These are phyloP conservation scores for Acer yangbiense DNA, from an alignment of 345 rosid genomes.

Conservation along the genomic window DNA sequence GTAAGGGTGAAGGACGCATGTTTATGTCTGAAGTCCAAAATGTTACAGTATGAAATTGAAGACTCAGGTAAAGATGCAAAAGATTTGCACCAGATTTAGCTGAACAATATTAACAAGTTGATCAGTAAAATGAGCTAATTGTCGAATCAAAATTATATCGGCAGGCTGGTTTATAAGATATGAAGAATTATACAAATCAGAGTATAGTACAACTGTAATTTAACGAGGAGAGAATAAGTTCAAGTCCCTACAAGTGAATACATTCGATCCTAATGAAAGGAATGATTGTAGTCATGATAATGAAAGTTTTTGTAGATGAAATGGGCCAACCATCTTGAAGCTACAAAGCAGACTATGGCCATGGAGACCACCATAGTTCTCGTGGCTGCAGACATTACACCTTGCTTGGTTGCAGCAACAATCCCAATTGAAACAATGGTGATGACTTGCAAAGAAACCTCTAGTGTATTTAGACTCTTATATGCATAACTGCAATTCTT, in stretches of 20 bases:
- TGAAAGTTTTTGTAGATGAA: slow-evolving; percentile 73
- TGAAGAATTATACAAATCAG: background rate
- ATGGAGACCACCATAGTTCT: slow-evolving; percentile 44
- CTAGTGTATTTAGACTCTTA: slow-evolving; percentile 55
- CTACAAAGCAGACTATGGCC: slow-evolving; percentile 61
- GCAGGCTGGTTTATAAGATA: background rate
- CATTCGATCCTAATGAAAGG: slow-evolving; percentile 27
- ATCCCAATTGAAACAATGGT: slow-evolving; percentile 54
- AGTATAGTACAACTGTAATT: too few species aligned
- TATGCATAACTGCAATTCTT: slow-evolving; percentile 67
- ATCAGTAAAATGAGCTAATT: background rate
- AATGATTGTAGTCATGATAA: slow-evolving; percentile 77
- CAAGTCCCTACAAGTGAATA: background rate
- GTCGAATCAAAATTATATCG: too few species aligned
- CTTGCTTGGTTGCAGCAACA: slow-evolving; percentile 53
- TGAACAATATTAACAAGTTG: background rate
- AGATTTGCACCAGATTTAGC: background rate
- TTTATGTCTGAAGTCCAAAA: too few species aligned
- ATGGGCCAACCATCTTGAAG: slow-evolving; percentile 72
- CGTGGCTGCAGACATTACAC: slow-evolving; percentile 36
- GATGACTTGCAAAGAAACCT: slow-evolving; percentile 58
- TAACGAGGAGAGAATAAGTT: background rate
- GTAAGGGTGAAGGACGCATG: too few species aligned
- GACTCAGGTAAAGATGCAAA: background rate
- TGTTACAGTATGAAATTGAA: background rate